These are phyloP conservation scores for Penicillium sp. DNA, from an alignment of 2,329 filamentous ascomycete species.

Conservation along the genomic window DNA sequence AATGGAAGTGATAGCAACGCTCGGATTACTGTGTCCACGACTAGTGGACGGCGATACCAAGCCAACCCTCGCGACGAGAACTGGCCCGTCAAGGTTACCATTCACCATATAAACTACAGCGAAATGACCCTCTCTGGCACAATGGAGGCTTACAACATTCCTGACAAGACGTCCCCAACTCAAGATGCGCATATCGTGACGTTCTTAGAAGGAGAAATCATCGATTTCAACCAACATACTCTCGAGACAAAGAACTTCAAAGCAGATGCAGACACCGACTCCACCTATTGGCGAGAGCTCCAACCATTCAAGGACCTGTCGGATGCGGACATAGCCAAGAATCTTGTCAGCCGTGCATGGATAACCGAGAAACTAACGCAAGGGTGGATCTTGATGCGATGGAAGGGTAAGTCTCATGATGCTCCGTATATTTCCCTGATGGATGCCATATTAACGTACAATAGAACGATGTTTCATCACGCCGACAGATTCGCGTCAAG, in stretches of 20 bases:
- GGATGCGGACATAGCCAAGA: conserved; percentile 46
- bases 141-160: conserved; percentile 70
- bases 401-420: conserved; percentile 44
- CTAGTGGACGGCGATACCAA: conserved; percentile 37
- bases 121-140: conserved; percentile 65
- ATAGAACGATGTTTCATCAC: conserved; percentile 51
- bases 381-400: conserved; percentile 53
- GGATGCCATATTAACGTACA: conserved; percentile 8
- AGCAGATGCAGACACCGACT: conserved; percentile 47
- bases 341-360: conserved; percentile 47
- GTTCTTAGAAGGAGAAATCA: conserved; percentile 68
- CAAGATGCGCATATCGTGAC: conserved; percentile 58
- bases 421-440: neutral
- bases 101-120: conserved; percentile 61
- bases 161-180: conserved; percentile 48
- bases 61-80: conserved; percentile 52
- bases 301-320: conserved; percentile 48
- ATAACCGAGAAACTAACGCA: conserved; percentile 41
- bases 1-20: conserved; percentile 32
- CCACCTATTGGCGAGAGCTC: conserved; percentile 50
- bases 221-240: conserved; percentile 58
- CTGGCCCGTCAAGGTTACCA: conserved; percentile 68
- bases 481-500: conserved; percentile 46
- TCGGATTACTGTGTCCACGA: conserved; percentile 39
- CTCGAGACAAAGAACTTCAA: conserved; percentile 50